Percentiles rank a stretch among this genome's conserved stretches.
These are phyloP conservation scores for Polytolypa hystricis DNA, from an alignment of 2,329 filamentous ascomycete genomes.

Conservation along the genomic window DNA sequence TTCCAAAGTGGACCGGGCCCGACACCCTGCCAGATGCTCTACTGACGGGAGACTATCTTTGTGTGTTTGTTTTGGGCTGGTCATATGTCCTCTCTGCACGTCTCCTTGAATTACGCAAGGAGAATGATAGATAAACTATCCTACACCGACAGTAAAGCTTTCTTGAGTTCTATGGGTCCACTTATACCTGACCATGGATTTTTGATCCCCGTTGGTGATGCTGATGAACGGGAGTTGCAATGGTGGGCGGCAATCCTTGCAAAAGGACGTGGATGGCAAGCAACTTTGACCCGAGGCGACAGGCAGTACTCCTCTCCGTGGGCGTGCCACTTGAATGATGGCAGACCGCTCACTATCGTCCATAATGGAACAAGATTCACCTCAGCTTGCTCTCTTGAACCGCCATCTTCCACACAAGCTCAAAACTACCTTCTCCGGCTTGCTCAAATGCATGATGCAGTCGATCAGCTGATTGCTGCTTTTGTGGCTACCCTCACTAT, in stretches of 20 bases:
- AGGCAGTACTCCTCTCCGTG: constrained; percentile 6
- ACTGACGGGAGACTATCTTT: constrained; percentile 6
- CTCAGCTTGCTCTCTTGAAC: constrained; percentile 1
- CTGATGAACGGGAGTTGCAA: constrained; percentile 5
- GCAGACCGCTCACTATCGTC: constrained; percentile 3
- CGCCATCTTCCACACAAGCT: constrained; percentile 9
- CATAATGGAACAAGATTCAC: neutral
- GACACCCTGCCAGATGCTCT: constrained; percentile 1
- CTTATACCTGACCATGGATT: neutral
- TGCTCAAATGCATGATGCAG: constrained; percentile 8
- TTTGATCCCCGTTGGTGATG: constrained; percentile 5
- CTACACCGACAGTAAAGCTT: constrained; percentile 1
- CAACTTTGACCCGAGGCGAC: constrained; percentile 2
- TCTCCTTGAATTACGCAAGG: constrained; percentile 7
- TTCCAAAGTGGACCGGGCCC: constrained; percentile 1
- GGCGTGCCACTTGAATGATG: constrained; percentile 6
- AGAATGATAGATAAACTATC: constrained; percentile 1
- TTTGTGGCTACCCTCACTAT: constrained; percentile 9
- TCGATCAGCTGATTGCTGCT: constrained; percentile 11
- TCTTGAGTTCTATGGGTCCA: neutral
- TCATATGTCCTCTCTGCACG: constrained; percentile 7
- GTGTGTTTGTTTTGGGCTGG: constrained; percentile 9
- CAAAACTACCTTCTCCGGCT: constrained; percentile 10
- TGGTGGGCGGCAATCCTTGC: constrained; percentile 10
- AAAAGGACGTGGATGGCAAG: constrained; percentile 8